Base-by-base conservation (phyloP, 2,329 filamentous ascomycete species). In the Penicillium nordicum region DNA sequence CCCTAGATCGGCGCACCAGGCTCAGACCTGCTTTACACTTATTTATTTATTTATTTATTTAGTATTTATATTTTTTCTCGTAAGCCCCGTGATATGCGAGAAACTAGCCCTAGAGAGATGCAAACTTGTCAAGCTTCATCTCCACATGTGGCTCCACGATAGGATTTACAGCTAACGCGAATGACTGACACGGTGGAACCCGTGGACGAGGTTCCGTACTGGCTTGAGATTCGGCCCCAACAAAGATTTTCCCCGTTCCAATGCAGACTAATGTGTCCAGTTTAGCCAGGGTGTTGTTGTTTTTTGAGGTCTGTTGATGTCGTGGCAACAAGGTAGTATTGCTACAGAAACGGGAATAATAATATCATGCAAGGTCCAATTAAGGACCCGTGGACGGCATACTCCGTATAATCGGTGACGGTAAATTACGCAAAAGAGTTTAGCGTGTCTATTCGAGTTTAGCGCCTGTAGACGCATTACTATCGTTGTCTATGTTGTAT, bases 181-280 rank as follows among this genome's bases (percentile, higher is more conserved):
- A 49, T 18, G 30, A 43, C 29, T 36, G 41, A 52, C 36, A 47
- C 37, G 21, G 53, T 49, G 48, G 48, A 50, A 5, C 46, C 18
- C 9, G n/a, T 42, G 45, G 57, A 47, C 32, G 47, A 21, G 47
- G 9, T 29, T 37, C 12, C 8, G 25, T 50, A 8, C 7, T 27
- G 32, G 41, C 59, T 54, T 58, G 49, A 50, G 57, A 62, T 57
- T 64, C 59, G 59, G 62, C 49, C 61, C 61, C 55, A 43, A 53
- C 30, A 50, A 32, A 49, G 46, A 40, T 50, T 53, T 25, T 30
- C 47, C 47, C 56, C 54, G 50, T 46, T 60, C 36, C 34, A 44
- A 36, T 53, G 43, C 42, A 36, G 45, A 57, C 52, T 45, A 40
- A 18, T 14, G 12, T 34, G 23, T 34, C 32, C 18, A n/a, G 27